phyloP scores from a whole-genome alignment of 75 land plant species.

The Adiantum capillusveneris region DNA sequence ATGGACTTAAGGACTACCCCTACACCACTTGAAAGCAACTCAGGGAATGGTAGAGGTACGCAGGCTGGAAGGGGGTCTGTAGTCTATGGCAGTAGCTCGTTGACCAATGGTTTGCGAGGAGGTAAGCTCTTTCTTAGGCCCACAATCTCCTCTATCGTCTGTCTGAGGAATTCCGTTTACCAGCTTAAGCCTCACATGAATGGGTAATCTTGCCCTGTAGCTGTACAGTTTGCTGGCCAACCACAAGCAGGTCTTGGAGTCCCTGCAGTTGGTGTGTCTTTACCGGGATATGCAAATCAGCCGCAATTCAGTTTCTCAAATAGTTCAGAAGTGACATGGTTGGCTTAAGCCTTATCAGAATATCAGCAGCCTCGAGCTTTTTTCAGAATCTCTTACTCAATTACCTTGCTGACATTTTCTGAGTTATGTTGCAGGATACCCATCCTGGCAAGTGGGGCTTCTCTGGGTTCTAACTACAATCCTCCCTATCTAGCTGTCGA shows the following conservation, averaged over 20 bases:
- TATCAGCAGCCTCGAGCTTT: no score
- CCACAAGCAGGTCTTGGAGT: constrained; percentile 75
- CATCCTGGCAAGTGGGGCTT: constrained; percentile 75
- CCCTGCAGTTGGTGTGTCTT: constrained; percentile 88
- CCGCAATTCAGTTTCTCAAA: constrained; percentile 70
- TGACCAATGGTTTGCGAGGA: background rate
- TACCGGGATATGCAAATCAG: constrained; percentile 81
- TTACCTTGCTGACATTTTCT: no score
- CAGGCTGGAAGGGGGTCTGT: constrained; percentile 4
- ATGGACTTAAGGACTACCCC: background rate
- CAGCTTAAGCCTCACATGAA: background rate
- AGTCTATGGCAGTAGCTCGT: background rate
- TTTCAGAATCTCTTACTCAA: no score
- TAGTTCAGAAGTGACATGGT: constrained; percentile 83
- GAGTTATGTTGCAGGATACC: constrained; percentile 62
- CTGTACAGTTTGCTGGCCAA: constrained; percentile 89
- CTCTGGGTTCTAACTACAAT: constrained; percentile 54
- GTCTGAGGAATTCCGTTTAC: background rate
- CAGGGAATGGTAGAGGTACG: background rate
- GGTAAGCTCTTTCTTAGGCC: background rate
- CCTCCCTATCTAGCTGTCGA: constrained; percentile 69
- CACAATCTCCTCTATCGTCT: background rate
- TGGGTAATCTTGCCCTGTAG: constrained; percentile 17
- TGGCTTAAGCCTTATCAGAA: no score
- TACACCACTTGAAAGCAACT: background rate